A percentile compares a stretch with the other conserved stretches of the same genome.
phyloP scores from a whole-genome alignment of 2,329 filamentous ascomycete species.

The Magnaporthiopsis rhizophila region DNA sequence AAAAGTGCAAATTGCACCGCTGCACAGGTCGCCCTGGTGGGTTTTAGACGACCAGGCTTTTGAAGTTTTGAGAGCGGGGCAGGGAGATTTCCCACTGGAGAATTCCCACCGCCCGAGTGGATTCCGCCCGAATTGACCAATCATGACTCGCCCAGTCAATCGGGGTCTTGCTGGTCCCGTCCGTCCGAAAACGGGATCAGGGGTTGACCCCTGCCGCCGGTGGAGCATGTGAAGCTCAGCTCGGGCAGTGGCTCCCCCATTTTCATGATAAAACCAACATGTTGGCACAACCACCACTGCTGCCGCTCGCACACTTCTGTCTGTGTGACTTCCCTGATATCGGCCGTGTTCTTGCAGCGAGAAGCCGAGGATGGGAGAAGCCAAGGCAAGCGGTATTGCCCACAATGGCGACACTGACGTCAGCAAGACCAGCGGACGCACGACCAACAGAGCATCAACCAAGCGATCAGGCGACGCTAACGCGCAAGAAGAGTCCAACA shows the following conservation, averaged over 20 bases:
- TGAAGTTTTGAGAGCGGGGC: no score
- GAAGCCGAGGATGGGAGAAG: constrained; percentile 7
- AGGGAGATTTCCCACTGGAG: background rate
- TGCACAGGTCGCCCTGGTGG: no score
- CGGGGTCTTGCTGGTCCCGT: background rate
- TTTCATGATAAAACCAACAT: background rate
- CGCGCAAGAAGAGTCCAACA: constrained; percentile 15
- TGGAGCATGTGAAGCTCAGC: background rate
- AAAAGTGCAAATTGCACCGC: background rate
- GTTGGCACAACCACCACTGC: background rate
- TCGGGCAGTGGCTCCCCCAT: no score
- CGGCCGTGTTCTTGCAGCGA: background rate
- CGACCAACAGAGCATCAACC: constrained; percentile 18
- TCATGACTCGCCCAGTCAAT: background rate
- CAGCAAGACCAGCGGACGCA: constrained; percentile 7
- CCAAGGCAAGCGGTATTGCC: constrained; percentile 9
- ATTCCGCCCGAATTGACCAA: background rate
- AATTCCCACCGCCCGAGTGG: background rate
- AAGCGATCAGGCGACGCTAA: constrained; percentile 35
- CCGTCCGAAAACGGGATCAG: background rate
- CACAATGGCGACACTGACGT: constrained; percentile 25
- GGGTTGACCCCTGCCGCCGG: background rate
- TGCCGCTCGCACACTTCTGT: background rate
- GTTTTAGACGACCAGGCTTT: no score
- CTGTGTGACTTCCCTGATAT: background rate